Evolutionary conservation across 1,284 basidiomycete genomes (phyloP).

Genomic region (Sporisorium iseilematis-ciliati): DNA sequence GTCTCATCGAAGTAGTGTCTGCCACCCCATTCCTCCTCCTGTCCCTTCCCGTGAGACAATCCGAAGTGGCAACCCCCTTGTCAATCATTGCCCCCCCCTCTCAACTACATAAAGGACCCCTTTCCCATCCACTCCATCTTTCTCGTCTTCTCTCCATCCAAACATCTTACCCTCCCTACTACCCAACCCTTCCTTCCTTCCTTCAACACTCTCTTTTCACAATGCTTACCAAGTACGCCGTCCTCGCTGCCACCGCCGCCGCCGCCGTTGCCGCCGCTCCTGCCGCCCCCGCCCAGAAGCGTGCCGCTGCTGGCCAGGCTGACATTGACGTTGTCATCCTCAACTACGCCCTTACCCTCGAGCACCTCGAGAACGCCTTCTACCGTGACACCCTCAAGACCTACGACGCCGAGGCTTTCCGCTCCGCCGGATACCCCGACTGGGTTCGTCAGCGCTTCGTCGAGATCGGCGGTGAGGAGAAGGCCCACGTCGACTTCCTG

Average conservation of each 20-base stretch:
- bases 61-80: slow-evolving; percentile 1
- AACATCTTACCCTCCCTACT: neutral
- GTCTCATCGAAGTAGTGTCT: slow-evolving; percentile 17
- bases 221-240: slow-evolving; percentile 55
- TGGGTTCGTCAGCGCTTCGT: slow-evolving; percentile 73
- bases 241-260: slow-evolving; percentile 57
- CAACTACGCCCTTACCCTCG: slow-evolving; percentile 78
- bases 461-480: slow-evolving; percentile 73
- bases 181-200: neutral
- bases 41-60: neutral
- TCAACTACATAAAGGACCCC: slow-evolving; percentile 23
- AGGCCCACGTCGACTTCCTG: slow-evolving; percentile 73
- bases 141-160: slow-evolving; percentile 5
- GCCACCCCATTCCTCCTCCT: neutral
- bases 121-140: slow-evolving; percentile 1
- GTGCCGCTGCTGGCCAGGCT: slow-evolving; percentile 61
- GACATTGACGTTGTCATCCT: slow-evolving; percentile 71
- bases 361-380: slow-evolving; percentile 79
- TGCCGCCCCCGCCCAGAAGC: slow-evolving; percentile 48
- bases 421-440: slow-evolving; percentile 73
- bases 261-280: slow-evolving; percentile 27
- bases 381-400: slow-evolving; percentile 70
- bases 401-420: slow-evolving; percentile 73
- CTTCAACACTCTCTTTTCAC: slow-evolving; percentile 15
- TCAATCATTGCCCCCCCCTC: neutral